Conservation (phyloP, 306 rosid genomes). For the Vigna trinervia region DNA sequence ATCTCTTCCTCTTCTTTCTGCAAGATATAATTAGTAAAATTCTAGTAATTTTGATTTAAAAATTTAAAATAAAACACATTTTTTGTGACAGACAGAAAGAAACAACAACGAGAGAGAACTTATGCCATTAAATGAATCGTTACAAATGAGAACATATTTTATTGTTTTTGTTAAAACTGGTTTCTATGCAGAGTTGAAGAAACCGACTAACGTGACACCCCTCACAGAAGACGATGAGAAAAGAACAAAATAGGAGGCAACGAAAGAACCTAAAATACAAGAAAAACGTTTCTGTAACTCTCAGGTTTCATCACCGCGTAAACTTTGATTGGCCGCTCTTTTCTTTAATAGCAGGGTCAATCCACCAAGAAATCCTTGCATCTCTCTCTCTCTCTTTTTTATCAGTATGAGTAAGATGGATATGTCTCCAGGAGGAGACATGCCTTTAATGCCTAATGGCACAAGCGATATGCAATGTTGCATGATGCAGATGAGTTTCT, state of each 20-base stretch:
- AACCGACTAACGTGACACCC: neutral
- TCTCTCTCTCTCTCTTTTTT: neutral
- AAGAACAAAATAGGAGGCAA: slow-evolving; percentile 22
- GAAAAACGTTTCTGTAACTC: neutral
- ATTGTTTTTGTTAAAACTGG: neutral
- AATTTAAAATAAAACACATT: neutral
- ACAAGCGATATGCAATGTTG: neutral
- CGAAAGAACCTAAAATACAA: slow-evolving; percentile 11
- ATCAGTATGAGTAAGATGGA: slow-evolving; percentile 10
- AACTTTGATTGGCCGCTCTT: neutral
- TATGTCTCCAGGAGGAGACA: slow-evolving; percentile 8
- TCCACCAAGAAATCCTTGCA: slow-evolving; percentile 22
- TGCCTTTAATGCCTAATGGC: slow-evolving; percentile 28
- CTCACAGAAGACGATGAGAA: slow-evolving; percentile 20
- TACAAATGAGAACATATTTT: neutral
- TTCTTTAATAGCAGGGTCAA: slow-evolving; percentile 17
- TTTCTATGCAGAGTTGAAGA: neutral
- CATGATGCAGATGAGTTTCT: slow-evolving; percentile 65
- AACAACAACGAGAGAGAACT: neutral
- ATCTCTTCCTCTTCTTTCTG: neutral
- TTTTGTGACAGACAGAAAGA: neutral
- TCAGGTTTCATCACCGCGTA: slow-evolving; percentile 28
- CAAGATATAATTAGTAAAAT: neutral
- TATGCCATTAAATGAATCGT: neutral
- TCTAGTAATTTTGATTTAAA: neutral